Conservation (phyloP, 2,329 filamentous ascomycete genomes). For the Tolypocladium inflatum region DNA sequence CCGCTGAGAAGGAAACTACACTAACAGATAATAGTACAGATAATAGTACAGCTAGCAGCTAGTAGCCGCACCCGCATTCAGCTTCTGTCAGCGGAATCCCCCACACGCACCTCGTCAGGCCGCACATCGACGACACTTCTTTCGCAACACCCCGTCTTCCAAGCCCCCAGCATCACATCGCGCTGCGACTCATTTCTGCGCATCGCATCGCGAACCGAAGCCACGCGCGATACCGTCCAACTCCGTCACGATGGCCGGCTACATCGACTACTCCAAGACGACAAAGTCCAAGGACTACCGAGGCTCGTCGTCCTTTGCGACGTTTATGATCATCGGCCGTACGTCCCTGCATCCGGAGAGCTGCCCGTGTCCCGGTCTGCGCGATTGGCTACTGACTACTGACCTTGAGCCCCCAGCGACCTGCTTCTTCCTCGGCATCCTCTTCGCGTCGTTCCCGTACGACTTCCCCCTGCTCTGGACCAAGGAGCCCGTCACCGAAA, state of each 20-base stretch:
- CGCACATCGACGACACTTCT: neutral
- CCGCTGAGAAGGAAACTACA: too few relatives aligned
- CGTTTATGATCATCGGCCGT: slow-evolving; percentile 95
- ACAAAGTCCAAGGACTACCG: slow-evolving; percentile 47
- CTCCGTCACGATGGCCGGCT: slow-evolving; percentile 19
- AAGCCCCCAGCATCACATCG: neutral
- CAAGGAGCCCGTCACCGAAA: slow-evolving; percentile 49
- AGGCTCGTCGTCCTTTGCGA: slow-evolving; percentile 71
- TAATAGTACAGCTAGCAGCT: too few relatives aligned
- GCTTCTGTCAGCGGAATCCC: neutral
- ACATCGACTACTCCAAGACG: slow-evolving; percentile 47
- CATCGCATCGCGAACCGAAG: neutral
- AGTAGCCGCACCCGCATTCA: neutral
- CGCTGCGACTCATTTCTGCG: neutral
- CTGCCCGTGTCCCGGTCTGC: neutral
- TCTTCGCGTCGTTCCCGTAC: slow-evolving; percentile 95
- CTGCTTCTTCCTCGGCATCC: slow-evolving; percentile 96
- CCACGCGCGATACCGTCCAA: neutral
- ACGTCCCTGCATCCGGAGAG: slow-evolving; percentile 30
- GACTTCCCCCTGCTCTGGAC: slow-evolving; percentile 86
- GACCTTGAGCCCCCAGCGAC: slow-evolving; percentile 44
- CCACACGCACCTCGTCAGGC: neutral
- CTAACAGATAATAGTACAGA: too few relatives aligned
- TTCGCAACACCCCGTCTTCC: neutral
- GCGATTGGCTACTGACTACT: neutral